phyloP scores from a whole-genome alignment of 2,329 filamentous ascomycete genomes.

The Trichoderma cornu-damae region DNA sequence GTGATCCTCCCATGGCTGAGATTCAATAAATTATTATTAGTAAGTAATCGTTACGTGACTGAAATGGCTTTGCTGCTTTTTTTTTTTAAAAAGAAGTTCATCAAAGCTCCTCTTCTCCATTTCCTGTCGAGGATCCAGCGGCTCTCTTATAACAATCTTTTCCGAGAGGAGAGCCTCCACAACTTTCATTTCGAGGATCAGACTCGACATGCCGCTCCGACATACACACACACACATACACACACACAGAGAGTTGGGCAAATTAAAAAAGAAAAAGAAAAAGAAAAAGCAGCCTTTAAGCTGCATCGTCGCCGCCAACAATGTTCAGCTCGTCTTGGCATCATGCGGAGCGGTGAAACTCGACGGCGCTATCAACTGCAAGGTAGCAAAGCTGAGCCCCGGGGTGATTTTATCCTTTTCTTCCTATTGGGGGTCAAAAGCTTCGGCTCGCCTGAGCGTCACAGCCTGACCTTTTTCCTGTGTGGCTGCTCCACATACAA shows the following conservation, averaged over 20 bases:
- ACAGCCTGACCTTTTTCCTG: not conserved
- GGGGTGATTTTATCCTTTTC: not conserved
- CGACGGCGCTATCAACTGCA: not conserved
- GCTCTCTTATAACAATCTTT: not conserved
- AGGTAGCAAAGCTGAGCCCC: not conserved
- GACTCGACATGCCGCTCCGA: not conserved
- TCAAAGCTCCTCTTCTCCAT: not conserved
- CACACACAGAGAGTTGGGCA: no score
- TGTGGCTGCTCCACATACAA: not conserved
- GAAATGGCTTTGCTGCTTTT: not conserved
- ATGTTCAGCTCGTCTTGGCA: conserved; percentile 10
- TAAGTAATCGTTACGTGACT: no score
- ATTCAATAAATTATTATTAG: not conserved
- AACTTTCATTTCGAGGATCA: not conserved
- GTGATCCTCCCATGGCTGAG: not conserved
- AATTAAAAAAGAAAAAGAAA: not conserved
- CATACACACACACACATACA: no score
- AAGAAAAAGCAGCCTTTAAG: not conserved
- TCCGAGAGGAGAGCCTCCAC: no score
- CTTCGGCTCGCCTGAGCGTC: not conserved
- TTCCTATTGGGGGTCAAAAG: conserved; percentile 3
- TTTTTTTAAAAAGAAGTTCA: no score
- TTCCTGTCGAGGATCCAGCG: no score
- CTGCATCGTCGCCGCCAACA: not conserved
- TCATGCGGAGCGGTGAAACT: not conserved